phyloP scores from a whole-genome alignment of 1,139 yeast genomes.

The Kodamaea sp. region DNA sequence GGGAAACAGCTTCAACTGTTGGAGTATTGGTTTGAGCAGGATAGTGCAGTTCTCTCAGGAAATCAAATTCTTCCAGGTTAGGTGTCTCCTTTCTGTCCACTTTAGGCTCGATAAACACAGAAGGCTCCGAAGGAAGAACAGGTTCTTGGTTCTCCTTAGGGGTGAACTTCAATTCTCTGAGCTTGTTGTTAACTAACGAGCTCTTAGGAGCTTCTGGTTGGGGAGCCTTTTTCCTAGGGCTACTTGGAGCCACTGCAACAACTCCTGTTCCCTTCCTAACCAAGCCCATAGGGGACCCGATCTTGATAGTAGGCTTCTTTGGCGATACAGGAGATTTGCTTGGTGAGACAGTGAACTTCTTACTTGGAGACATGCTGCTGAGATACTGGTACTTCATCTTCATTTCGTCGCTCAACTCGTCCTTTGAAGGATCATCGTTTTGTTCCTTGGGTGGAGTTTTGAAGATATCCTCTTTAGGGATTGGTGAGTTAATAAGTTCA shows the following conservation, averaged over 20 bases:
- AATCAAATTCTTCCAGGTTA: conserved; percentile 2
- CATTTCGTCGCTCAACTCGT: conserved; percentile 15
- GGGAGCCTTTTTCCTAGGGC: conserved; percentile 5
- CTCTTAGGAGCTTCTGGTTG: background rate
- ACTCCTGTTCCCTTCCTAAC: conserved; percentile 32
- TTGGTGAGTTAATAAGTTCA: conserved; percentile 29
- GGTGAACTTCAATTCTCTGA: conserved; percentile 7
- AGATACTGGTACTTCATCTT: conserved; percentile 16
- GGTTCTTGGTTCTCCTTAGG: conserved; percentile 2
- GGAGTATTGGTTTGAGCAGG: background rate
- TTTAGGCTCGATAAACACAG: conserved; percentile 2
- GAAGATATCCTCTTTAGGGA: conserved; percentile 19
- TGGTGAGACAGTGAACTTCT: conserved; percentile 8
- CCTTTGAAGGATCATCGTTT: conserved; percentile 6
- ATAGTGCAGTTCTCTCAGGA: background rate
- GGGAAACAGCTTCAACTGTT: background rate
- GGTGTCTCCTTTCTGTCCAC: background rate
- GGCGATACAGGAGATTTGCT: conserved; percentile 9
- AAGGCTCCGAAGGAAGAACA: background rate
- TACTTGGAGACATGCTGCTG: conserved; percentile 9
- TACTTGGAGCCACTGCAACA: conserved; percentile 9
- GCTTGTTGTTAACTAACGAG: conserved; percentile 8
- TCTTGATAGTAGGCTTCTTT: conserved; percentile 29
- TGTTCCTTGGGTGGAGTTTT: conserved; percentile 28
- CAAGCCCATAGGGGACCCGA: conserved; percentile 41